Evolutionary conservation across 495 filamentous ascomycete species (phyloP).

Genomic region (Tuber indicum): DNA sequence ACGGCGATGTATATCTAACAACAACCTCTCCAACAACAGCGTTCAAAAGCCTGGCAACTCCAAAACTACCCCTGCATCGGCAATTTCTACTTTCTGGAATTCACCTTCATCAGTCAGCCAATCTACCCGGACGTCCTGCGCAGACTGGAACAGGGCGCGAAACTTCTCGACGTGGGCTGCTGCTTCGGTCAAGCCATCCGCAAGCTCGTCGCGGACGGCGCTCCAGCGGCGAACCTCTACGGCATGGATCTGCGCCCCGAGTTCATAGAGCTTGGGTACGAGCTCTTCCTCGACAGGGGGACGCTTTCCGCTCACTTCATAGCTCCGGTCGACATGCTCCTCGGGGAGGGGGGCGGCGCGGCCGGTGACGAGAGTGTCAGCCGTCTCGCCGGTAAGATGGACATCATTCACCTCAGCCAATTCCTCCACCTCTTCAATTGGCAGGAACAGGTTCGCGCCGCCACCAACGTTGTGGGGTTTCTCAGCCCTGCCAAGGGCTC

Average conservation of each 20-base stretch:
- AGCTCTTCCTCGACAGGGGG: conserved; percentile 49
- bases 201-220: conserved; percentile 48
- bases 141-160: conserved; percentile 16
- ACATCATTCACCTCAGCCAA: conserved; percentile 52
- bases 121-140: conserved; percentile 33
- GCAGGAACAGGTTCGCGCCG: conserved; percentile 49
- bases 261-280: conserved; percentile 51
- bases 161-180: conserved; percentile 50
- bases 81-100: conserved; percentile 44
- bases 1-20: neutral
- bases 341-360: neutral
- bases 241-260: conserved; percentile 49
- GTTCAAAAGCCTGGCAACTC: conserved; percentile 44
- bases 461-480: conserved; percentile 48
- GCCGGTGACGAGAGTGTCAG: conserved; percentile 39
- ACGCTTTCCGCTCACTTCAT: conserved; percentile 49
- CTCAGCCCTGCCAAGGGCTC: conserved; percentile 46
- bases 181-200: conserved; percentile 52
- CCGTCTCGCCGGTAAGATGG: conserved; percentile 47
- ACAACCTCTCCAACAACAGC: conserved; percentile 25
- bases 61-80: conserved; percentile 47
- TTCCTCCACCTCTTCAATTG: conserved; percentile 60
- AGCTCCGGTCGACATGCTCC: conserved; percentile 49
- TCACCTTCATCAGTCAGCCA: conserved; percentile 40
- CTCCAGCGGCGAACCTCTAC: conserved; percentile 44